phyloP scores from a whole-genome alignment of 1,284 basidiomycete species.

The Tilletia indica region DNA sequence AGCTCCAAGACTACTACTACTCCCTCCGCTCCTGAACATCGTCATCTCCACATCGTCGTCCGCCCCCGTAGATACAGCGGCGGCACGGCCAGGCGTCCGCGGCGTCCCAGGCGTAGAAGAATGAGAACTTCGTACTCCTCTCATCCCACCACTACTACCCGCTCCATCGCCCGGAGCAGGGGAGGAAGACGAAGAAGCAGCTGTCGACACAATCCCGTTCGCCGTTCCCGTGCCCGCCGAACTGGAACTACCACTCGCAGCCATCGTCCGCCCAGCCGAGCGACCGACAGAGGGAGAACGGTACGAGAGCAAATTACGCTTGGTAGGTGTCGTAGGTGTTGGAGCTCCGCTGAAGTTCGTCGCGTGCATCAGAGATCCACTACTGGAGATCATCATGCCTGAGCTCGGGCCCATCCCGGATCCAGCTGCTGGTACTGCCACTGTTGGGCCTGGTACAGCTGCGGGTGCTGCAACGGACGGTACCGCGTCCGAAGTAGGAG shows the following conservation, averaged over 20 bases:
- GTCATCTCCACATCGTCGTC: conserved; percentile 5
- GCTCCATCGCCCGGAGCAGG: background rate
- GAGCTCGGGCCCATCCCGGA: background rate
- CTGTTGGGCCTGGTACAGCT: background rate
- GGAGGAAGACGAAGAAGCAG: background rate
- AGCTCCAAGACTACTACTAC: background rate
- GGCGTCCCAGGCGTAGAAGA: background rate
- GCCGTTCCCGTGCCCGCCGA: background rate
- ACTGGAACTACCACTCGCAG: background rate
- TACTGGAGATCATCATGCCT: background rate
- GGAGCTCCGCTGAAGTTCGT: conserved; percentile 11
- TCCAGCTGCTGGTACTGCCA: background rate
- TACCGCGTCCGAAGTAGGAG: background rate
- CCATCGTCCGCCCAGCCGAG: background rate
- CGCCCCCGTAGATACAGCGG: background rate
- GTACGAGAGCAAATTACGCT: conserved; percentile 9
- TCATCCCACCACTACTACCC: too few relatives aligned
- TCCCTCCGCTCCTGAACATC: background rate
- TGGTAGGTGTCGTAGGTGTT: conserved; percentile 12
- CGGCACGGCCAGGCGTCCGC: background rate
- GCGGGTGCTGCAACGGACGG: too few relatives aligned
- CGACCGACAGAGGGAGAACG: conserved; percentile 1
- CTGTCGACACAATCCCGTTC: background rate
- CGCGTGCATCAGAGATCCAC: conserved; percentile 1
- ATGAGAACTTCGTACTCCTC: background rate